Evolutionary conservation across 352 stramenopile species (phyloP).

Genomic region (Pythium dissimile): DNA sequence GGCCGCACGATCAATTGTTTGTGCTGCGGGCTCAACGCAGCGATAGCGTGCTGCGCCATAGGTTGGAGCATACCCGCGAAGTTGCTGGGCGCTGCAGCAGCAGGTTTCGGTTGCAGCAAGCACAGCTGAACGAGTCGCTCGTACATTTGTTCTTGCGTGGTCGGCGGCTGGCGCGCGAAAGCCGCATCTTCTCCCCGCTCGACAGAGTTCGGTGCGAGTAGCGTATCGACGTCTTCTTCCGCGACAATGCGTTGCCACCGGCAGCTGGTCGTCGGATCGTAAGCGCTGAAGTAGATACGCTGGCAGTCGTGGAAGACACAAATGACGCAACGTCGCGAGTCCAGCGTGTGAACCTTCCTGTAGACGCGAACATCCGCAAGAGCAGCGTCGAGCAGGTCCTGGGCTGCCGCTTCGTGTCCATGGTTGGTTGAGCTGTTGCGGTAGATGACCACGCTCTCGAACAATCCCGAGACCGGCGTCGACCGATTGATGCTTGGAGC

Average conservation of each 20-base stretch:
- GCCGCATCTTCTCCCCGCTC: constrained; percentile 27
- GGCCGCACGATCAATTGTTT: constrained; percentile 45
- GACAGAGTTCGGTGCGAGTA: constrained; percentile 66
- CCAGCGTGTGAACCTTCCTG: constrained; percentile 41
- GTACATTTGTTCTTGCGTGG: constrained; percentile 57
- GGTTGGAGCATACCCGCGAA: background rate
- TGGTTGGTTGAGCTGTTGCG: constrained; percentile 21
- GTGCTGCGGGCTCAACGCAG: background rate
- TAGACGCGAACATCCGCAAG: constrained; percentile 67
- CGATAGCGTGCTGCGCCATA: background rate
- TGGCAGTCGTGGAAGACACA: constrained; percentile 70
- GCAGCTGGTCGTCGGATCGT: constrained; percentile 49
- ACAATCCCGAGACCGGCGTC: constrained; percentile 49
- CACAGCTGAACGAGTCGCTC: constrained; percentile 52
- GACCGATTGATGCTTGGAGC: constrained; percentile 49
- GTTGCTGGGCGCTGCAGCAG: too few species aligned
- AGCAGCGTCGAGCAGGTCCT: constrained; percentile 58
- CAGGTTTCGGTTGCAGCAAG: constrained; percentile 32
- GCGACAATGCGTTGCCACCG: constrained; percentile 51
- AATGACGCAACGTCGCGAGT: constrained; percentile 48
- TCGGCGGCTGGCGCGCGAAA: constrained; percentile 33
- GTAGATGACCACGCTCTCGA: constrained; percentile 61
- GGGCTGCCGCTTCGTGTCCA: constrained; percentile 23
- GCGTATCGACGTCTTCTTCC: constrained; percentile 49
- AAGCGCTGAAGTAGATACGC: constrained; percentile 62